Evolutionary conservation across 2,329 filamentous ascomycete species (phyloP), one percentile per base, ranked within the genome.

Genomic region (Calonectria ilicicola): DNA sequence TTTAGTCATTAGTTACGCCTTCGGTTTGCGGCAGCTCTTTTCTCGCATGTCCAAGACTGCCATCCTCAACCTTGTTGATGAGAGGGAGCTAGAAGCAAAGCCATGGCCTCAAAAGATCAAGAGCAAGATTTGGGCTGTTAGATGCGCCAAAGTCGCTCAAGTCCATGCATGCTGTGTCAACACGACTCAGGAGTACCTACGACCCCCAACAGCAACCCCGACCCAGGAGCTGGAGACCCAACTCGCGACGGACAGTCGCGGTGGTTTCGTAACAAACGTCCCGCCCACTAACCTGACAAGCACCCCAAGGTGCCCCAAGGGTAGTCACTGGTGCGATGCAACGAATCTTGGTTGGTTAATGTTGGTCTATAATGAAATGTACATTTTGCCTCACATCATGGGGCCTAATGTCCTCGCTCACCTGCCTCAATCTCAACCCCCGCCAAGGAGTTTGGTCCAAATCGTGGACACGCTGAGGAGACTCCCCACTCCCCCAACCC

Each of bases 301-400:
- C 38, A 81, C 78, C 1, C 83, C 87, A 3, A 84, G 88, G 40
- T 90, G 89, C 69, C 87, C 87, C 19, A 87, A 84, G 69, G 86
- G 87, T 0, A 87, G 84, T 67, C 87, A 87, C 67, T 81, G 82
- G 76, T 90, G 89, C 67, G 89, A 90, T 73, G 87, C 88, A 0
- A 85, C 85, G 0, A 89, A 88, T 66, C 81, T 90, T 0, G 89
- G 89, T 3, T 90, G 88, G 87, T 76, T 89, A 40, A 88, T 90
- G 85, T 82, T 89, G n/a, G 81, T 86, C 0, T 87, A 86, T 66
- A 86, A 86, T 64, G 86, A 89, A 74, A 81, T 89, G 65, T 83
- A 84, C 49, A 79, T 89, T 1, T 76, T 89, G 2, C 80, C 83
- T 3, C 83, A 82, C 6, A 81, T 89, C 5, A 78, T 88, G 77